Percentiles rank a stretch among this genome's conserved stretches.
Evolutionary conservation across 345 rosid genomes (phyloP).

Genomic region (Leavenworthia alabamica): DNA sequence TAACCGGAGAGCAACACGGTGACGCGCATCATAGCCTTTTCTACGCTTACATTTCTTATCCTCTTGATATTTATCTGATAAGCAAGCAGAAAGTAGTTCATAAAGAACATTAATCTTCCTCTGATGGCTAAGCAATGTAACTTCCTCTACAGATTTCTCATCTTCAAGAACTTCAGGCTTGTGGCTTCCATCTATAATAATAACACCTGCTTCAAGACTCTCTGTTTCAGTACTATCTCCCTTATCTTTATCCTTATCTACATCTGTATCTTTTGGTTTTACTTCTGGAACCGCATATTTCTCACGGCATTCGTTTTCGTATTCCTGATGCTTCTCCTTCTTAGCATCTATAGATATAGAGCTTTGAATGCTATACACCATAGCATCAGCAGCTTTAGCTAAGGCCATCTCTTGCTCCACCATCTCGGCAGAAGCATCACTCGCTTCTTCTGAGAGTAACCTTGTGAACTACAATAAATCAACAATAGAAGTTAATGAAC

Average conservation of each 20-base stretch:
- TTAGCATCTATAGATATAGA: slow-evolving; percentile 46
- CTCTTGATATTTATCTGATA: slow-evolving; percentile 57
- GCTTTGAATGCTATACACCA: slow-evolving; percentile 48
- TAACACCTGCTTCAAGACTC: slow-evolving; percentile 6
- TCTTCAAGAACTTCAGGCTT: slow-evolving; percentile 32
- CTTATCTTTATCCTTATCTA: slow-evolving; percentile 23
- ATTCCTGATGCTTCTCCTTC: slow-evolving; percentile 70
- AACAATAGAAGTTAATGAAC: background rate
- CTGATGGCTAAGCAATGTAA: slow-evolving; percentile 49
- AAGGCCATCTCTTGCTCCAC: slow-evolving; percentile 58
- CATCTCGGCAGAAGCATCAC: slow-evolving; percentile 42
- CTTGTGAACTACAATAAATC: slow-evolving; percentile 51
- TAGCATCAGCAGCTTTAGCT: slow-evolving; percentile 67
- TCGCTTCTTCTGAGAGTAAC: slow-evolving; percentile 65
- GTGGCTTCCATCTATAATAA: slow-evolving; percentile 23
- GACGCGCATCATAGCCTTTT: slow-evolving; percentile 93
- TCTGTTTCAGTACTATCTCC: slow-evolving; percentile 7
- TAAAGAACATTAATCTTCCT: slow-evolving; percentile 75
- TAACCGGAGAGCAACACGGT: slow-evolving; percentile 76
- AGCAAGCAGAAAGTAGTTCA: slow-evolving; percentile 88
- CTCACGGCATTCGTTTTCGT: slow-evolving; percentile 65
- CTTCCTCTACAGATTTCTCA: slow-evolving; percentile 56
- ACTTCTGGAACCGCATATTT: slow-evolving; percentile 44
- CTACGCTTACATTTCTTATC: slow-evolving; percentile 48
- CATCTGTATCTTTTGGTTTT: slow-evolving; percentile 32